Evolutionary conservation across 164 flowering plant species (phyloP).

Genomic region (Nymphaea colorata): DNA sequence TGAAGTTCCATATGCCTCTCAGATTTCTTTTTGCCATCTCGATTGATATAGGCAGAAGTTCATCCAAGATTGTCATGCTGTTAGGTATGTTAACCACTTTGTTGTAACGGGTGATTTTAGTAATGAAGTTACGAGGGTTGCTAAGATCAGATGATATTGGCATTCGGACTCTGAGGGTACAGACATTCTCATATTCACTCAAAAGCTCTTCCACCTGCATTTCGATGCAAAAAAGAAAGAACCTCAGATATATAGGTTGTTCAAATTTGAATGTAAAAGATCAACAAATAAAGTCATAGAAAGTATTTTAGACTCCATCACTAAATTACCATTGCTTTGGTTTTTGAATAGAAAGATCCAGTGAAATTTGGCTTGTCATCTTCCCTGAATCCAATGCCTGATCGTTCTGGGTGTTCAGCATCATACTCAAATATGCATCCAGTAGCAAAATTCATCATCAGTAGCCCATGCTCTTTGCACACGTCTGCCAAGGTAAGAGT

Average conservation of each 20-base stretch:
- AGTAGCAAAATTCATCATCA: slow-evolving; percentile 57
- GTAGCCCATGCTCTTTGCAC: slow-evolving; percentile 46
- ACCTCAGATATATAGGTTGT: background rate
- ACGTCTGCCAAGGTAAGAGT: slow-evolving; percentile 57
- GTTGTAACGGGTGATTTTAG: slow-evolving; percentile 49
- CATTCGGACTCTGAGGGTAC: slow-evolving; percentile 67
- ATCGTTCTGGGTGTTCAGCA: slow-evolving; percentile 50
- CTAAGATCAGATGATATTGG: slow-evolving; percentile 61
- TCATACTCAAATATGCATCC: slow-evolving; percentile 68
- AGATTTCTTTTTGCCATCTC: slow-evolving; percentile 70
- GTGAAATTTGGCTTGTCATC: slow-evolving; percentile 58
- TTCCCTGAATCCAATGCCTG: slow-evolving; percentile 63
- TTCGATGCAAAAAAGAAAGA: background rate
- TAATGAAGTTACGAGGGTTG: slow-evolving; percentile 69
- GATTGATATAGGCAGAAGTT: slow-evolving; percentile 57
- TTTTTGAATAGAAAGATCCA: slow-evolving; percentile 64
- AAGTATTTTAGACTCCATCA: background rate
- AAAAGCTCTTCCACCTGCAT: slow-evolving; percentile 60
- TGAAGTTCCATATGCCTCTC: slow-evolving; percentile 64
- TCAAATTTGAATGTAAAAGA: background rate
- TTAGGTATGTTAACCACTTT: slow-evolving; percentile 68
- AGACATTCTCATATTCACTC: slow-evolving; percentile 58
- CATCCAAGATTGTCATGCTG: slow-evolving; percentile 70
- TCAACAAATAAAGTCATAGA: background rate
- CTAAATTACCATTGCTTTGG: slow-evolving; percentile 57